A percentile compares a stretch with the other conserved stretches of the same genome.
phyloP scores from a whole-genome alignment of 208 protist species.

The Trypanosoma rangeli region DNA sequence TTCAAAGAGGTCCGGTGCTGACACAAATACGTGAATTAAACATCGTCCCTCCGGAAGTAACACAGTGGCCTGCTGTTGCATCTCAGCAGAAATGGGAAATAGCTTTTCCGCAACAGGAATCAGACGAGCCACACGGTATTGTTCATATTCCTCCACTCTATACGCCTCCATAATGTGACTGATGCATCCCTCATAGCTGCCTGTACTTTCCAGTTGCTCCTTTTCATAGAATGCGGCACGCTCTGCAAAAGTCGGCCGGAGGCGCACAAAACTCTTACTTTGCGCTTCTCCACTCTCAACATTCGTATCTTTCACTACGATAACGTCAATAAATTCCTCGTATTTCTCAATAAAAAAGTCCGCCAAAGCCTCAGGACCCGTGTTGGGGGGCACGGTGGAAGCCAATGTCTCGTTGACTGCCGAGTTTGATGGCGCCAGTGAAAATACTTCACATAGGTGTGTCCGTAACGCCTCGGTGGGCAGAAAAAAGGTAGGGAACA shows the following conservation, averaged over 20 bases:
- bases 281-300: not conserved
- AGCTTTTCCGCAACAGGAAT: conserved; percentile 36
- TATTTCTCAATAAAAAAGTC: conserved; percentile 9
- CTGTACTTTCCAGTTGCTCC: not conserved
- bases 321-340: conserved; percentile 24
- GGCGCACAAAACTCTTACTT: conserved; percentile 19
- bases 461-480: conserved; percentile 40
- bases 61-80: conserved; percentile 33
- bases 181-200: conserved; percentile 1
- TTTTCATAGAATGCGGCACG: not conserved
- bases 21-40: conserved; percentile 73
- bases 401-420: not conserved
- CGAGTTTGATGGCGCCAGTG: not conserved
- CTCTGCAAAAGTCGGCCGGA: conserved; percentile 5
- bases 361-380: not conserved
- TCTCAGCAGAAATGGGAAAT: conserved; percentile 39
- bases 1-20: conserved; percentile 63
- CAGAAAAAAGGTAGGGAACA: conserved; percentile 65
- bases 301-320: conserved; percentile 17
- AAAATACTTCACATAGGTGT: not conserved
- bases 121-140: conserved; percentile 76
- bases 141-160: conserved; percentile 72
- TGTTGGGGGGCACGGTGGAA: not conserved
- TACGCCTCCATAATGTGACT: conserved; percentile 28
- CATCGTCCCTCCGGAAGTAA: conserved; percentile 51